Percentiles rank a stretch among this genome's conserved stretches.
phyloP scores from a whole-genome alignment of 2,329 filamentous ascomycete species.

The Aspergillus fructus region DNA sequence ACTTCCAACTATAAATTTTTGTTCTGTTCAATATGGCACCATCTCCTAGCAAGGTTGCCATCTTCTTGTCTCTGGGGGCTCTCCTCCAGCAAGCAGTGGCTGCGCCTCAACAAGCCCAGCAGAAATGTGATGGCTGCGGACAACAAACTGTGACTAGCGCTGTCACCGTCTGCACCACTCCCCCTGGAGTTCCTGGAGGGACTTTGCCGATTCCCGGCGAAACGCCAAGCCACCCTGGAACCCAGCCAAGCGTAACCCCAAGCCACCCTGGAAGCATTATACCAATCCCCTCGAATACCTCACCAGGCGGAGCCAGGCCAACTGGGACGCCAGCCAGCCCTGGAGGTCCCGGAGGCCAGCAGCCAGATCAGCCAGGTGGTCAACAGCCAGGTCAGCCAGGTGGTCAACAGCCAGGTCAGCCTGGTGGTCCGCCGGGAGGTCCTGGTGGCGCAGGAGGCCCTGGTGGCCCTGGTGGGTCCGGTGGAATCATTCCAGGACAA shows the following conservation, averaged over 20 bases:
- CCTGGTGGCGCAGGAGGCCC: too few species aligned
- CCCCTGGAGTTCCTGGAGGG: neutral
- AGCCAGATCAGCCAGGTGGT: neutral
- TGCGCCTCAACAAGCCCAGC: constrained; percentile 1
- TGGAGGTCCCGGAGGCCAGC: neutral
- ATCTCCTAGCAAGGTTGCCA: constrained; percentile 4
- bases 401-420: neutral
- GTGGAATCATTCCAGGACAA: too few species aligned
- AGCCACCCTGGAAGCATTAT: neutral
- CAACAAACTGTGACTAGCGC: constrained; percentile 8
- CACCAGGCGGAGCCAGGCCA: neutral
- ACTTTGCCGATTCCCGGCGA: neutral
- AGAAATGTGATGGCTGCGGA: neutral
- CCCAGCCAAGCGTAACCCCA: neutral
- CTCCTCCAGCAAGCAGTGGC: constrained; percentile 2
- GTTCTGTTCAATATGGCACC: constrained; percentile 1
- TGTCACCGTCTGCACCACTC: neutral
- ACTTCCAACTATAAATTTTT: neutral
- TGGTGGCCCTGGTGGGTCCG: too few species aligned
- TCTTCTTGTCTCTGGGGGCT: constrained; percentile 2
- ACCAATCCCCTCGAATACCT: neutral
- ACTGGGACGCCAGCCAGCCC: neutral
- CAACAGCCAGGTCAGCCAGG: neutral
- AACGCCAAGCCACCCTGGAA: neutral
- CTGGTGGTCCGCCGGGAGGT: too few species aligned